Base-by-base conservation (phyloP, 2,329 filamentous ascomycete genomes). In the Cladosporium cucumerinum region DNA sequence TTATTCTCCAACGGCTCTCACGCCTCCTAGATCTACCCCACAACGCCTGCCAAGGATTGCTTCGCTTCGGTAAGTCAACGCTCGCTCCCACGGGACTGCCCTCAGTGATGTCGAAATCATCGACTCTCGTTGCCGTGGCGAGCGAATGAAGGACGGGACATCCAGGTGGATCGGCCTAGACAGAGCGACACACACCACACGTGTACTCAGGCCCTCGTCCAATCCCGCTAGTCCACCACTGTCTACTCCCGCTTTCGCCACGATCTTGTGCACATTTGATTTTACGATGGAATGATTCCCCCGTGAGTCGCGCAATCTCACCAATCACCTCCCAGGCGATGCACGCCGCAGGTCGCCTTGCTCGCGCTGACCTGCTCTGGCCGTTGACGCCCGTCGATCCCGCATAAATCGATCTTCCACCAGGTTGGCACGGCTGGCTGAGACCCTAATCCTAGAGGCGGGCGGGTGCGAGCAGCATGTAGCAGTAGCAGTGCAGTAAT, bases 1-100 rank as follows among this genome's bases (percentile, higher is more conserved):
- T 21, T 30, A 14, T 23, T 58, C 5, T 36, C 14, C 58, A 58
- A 61, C 58, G 43, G 57, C 39, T 30, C 54, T 26, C 30, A 25
- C 54, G 32, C 23, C 55, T 34, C 34, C 43, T 30, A 61, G 46
- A 51, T 61, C 46, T 61, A 61, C 58, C 58, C 58, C 58, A 26
- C 43, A 49, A 51, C 58, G 55, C 55, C 55, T 26, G 39, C 39
- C 14, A 46, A 46, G 39, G 39, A 46, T 46, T 46, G 39, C 39
- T 46, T 46, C 39, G 39, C 39, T 46, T 46, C 39, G 39, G n/a
- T 46, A 46, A 46, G n/a, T 46, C 55, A 34, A 34, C n/a, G 34
- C 16, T 23, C 23, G 23, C 18, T 18, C 16, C 55, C 36, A 46
- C 55, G 55, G 55, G 23, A 46, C 25, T 34, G 23, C 14, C 32